Evolutionary conservation across 2,329 filamentous ascomycete species (phyloP).

Genomic region (Exophiala bonariae): DNA sequence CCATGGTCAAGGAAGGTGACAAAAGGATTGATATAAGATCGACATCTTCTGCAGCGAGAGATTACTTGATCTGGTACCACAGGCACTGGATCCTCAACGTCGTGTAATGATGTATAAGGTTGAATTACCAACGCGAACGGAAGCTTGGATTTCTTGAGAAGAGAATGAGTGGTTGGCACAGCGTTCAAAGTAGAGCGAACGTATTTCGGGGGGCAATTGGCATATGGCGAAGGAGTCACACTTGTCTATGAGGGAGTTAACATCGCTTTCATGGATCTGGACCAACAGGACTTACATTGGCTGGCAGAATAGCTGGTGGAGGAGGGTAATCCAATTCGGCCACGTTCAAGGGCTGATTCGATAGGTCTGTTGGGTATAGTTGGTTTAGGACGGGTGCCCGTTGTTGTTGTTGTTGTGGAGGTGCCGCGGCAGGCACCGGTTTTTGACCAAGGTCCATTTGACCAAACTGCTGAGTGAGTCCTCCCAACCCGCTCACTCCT

Average conservation of each 20-base stretch:
- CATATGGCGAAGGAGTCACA: slow-evolving; percentile 84
- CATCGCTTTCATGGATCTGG: slow-evolving; percentile 14
- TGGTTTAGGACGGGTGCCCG: slow-evolving; percentile 63
- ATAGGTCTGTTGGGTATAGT: slow-evolving; percentile 86
- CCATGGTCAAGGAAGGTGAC: slow-evolving; percentile 96
- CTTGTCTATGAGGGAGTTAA: slow-evolving; percentile 66
- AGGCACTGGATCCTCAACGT: slow-evolving; percentile 86
- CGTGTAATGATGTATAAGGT: slow-evolving; percentile 89
- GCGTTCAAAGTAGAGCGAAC: slow-evolving; percentile 94
- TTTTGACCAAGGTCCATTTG: slow-evolving; percentile 68
- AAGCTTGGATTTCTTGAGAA: slow-evolving; percentile 94
- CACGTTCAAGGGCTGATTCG: slow-evolving; percentile 92
- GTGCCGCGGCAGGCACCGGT: slow-evolving; percentile 49
- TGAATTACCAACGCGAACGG: slow-evolving; percentile 96
- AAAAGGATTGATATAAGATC: slow-evolving; percentile 97
- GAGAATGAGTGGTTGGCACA: slow-evolving; percentile 84
- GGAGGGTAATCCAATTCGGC: slow-evolving; percentile 88
- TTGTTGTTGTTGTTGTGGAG: slow-evolving; percentile 49
- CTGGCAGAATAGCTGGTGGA: slow-evolving; percentile 84
- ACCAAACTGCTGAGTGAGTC: slow-evolving; percentile 80
- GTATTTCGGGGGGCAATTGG: slow-evolving; percentile 92
- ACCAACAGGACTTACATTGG: slow-evolving; percentile 68
- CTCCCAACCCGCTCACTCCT: slow-evolving; percentile 49
- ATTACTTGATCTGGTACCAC: slow-evolving; percentile 97
- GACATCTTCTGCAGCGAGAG: slow-evolving; percentile 89